Conservation (phyloP, 176 grass and related monocot species). For the Avena sativa region DNA sequence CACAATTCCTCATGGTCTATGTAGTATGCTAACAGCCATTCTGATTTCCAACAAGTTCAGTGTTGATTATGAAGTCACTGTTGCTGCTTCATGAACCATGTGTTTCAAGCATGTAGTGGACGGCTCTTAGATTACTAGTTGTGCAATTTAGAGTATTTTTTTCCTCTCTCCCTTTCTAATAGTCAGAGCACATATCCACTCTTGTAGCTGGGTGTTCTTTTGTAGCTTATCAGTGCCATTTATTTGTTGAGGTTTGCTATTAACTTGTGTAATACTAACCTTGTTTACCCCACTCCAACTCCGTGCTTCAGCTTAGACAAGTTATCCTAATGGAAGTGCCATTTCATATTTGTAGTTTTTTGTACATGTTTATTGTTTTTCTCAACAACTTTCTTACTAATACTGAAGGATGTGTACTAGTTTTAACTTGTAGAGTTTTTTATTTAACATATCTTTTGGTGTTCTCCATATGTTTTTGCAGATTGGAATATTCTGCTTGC, state of each 20-base stretch:
- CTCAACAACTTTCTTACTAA: slow-evolving; percentile 7
- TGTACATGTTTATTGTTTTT: not conserved
- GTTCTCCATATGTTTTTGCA: slow-evolving; percentile 50
- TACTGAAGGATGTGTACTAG: not conserved
- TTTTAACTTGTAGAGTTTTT: not conserved
- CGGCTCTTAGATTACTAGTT: not conserved
- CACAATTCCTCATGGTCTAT: not conserved
- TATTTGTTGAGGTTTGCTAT: not conserved
- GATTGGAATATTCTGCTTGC: slow-evolving; percentile 97
- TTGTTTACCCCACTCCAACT: not conserved
- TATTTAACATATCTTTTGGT: not conserved
- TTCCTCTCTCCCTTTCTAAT: not conserved
- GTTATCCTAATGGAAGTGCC: not conserved
- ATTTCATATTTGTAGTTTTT: not conserved
- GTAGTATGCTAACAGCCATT: not conserved
- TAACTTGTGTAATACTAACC: not conserved
- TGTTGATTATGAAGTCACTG: not conserved
- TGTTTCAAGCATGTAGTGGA: not conserved
- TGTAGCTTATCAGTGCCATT: not conserved
- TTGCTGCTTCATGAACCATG: not conserved
- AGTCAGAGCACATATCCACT: not conserved
- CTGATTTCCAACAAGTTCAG: no score
- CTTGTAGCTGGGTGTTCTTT: not conserved
- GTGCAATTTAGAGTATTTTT: not conserved
- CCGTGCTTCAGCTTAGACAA: not conserved